Evolutionary conservation across 2,329 filamentous ascomycete species (phyloP), one percentile per base, ranked within the genome.

Genomic region (Helotiales sp.): DNA sequence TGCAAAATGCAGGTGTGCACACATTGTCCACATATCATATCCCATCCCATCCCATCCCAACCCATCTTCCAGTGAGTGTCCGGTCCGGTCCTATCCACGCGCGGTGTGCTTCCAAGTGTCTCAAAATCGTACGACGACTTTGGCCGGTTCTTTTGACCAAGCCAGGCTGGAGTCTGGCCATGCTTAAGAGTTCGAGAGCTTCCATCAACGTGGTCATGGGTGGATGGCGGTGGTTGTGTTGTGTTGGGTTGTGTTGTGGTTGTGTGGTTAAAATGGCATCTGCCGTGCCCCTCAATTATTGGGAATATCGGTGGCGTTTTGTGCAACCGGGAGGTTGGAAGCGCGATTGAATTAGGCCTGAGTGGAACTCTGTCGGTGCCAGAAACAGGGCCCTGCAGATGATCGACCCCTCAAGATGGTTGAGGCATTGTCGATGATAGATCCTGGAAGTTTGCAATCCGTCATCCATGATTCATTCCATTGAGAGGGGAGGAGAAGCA

Each of bases 51-150:
- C n/a, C n/a, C n/a, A n/a, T n/a, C n/a, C n/a, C n/a, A n/a, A n/a
- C n/a, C n/a, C n/a, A n/a, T n/a, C n/a, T n/a, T n/a, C n/a, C n/a
- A n/a, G n/a, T n/a, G n/a, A n/a, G n/a, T n/a, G n/a, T n/a, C n/a
- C n/a, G n/a, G n/a, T n/a, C n/a, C n/a, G n/a, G n/a, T n/a, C n/a
- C 40, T 45, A 52, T 30, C 30, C 54, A 57, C 32, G 54, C 32
- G 30, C 54, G 30, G 20, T 57, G 30, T n/a, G 20, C 20, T 57
- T 37, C 2, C 54, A 34, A 11, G 24, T 57, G 54, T 57, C 54
- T 57, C n/a, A 40, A 40, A 40, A 40, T 57, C 54, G n/a, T 57
- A 57, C 54, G 54, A 57, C 20, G 32, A 57, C 20, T 24, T 13
- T 15, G 54, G 10, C 30, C 54, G 37, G 24, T n/a, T 57, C 30